Evolutionary conservation across 495 filamentous ascomycete species (phyloP).

Genomic region (Talaromyces liani): DNA sequence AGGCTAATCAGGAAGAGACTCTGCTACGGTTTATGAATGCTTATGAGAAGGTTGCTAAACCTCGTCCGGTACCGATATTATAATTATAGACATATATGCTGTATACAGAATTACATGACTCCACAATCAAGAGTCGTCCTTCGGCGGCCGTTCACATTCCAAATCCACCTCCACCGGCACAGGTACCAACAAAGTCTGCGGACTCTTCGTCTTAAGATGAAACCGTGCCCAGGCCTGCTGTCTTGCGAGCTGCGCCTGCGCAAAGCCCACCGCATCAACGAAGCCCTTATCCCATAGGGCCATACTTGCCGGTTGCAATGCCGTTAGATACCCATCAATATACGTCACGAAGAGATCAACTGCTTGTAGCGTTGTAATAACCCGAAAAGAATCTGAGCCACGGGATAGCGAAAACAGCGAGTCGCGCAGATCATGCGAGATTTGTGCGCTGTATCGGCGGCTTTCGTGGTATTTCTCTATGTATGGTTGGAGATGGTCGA

Average conservation of each 20-base stretch:
- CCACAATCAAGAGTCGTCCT: background rate
- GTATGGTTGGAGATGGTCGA: background rate
- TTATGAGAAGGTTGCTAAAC: slow-evolving; percentile 16
- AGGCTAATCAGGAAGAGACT: slow-evolving; percentile 14
- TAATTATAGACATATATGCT: background rate
- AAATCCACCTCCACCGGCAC: background rate
- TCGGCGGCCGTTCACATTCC: background rate
- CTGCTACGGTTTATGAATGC: slow-evolving; percentile 21
- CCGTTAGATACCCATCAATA: slow-evolving; percentile 11
- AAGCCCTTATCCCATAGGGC: slow-evolving; percentile 14
- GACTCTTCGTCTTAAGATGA: slow-evolving; percentile 14
- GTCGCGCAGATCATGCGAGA: slow-evolving; percentile 5
- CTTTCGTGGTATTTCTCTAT: slow-evolving; percentile 14
- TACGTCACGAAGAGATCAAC: slow-evolving; percentile 10
- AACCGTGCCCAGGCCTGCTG: slow-evolving; percentile 13
- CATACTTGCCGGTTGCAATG: slow-evolving; percentile 12
- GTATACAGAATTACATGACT: background rate
- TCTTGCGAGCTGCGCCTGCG: slow-evolving; percentile 1
- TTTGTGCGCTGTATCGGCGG: slow-evolving; percentile 1
- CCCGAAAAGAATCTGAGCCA: background rate
- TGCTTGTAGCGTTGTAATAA: background rate
- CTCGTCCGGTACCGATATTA: slow-evolving; percentile 12
- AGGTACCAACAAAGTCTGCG: slow-evolving; percentile 12
- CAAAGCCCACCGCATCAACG: slow-evolving; percentile 8
- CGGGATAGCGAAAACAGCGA: slow-evolving; percentile 7